Base-by-base conservation (phyloP, 164 flowering plant species). In the Macadamia tetraphylla region DNA sequence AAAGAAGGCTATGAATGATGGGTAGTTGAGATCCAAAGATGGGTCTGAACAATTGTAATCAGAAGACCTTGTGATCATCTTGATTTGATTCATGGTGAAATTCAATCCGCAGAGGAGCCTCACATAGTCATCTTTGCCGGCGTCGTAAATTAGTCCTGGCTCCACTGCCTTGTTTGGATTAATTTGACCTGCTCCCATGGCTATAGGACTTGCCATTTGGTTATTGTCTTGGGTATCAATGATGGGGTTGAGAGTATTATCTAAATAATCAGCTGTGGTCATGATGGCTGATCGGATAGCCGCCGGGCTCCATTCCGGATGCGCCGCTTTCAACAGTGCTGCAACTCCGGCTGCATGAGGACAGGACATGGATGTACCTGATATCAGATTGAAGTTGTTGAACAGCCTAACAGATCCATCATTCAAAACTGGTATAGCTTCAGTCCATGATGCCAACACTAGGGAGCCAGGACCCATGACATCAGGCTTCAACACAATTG, bases 311-410 rank as follows among this genome's bases (percentile, higher is more conserved):
- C 94, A 88, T 1, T 81, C 83, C 0, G 92, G 91, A 71, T 86
- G 86, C 0, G 76, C 85, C 7, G 65, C 83, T 57, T 76, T 86
- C 40, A 88, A 58, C 14, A 90, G 79, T 4, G 93, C 91, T 0
- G 81, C 92, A 12, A 86, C 73, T 0, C 96, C 96, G 0, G 88
- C 71, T 13, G 77, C 88, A 57, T 87, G 91, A 1, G 96, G 94
- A 67, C 88, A 84, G 1, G 96, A 56, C 94, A 88, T 87, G 60
- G 93, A 90, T 32, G 93, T 88, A 6, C 96, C 93, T 0, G 89
- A 85, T 17, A 81, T 1, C 4, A 90, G 23, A 64, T 82, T 82
- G 78, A 80, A 89, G 51, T 78, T 64, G 40, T 74, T 78, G 35
- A 18, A 84, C 23, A 81, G 9, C 0, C n/a, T 15, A 32, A 49